Evolutionary conservation across 768 basidiomycete genomes (phyloP).

Genomic region (Hemileccinum rubropunctum): DNA sequence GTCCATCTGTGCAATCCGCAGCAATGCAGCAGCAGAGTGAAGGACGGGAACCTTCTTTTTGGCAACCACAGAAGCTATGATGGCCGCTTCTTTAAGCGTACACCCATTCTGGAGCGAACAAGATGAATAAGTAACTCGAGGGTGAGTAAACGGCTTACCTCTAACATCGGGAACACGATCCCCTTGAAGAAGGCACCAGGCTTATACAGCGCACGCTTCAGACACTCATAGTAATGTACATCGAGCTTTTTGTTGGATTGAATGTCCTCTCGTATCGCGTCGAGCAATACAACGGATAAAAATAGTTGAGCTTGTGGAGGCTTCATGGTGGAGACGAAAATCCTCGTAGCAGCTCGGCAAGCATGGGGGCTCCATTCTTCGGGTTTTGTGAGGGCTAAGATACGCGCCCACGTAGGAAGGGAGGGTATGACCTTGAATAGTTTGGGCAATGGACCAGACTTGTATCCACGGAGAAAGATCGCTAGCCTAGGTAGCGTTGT

Average conservation of each 20-base stretch:
- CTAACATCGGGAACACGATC: conserved; percentile 91
- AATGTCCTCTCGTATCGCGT: conserved; percentile 89
- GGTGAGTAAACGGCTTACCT: conserved; percentile 50
- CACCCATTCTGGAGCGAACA: conserved; percentile 59
- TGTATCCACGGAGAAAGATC: conserved; percentile 80
- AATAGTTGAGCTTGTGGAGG: conserved; percentile 92
- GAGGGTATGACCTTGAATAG: conserved; percentile 98
- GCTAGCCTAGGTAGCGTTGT: conserved; percentile 66
- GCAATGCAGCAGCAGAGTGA: conserved; percentile 91
- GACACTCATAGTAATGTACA: conserved; percentile 90
- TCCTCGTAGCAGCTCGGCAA: conserved; percentile 88
- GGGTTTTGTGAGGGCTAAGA: conserved; percentile 89
- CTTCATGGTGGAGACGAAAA: conserved; percentile 96
- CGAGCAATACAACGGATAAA: conserved; percentile 86
- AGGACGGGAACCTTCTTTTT: conserved; percentile 94
- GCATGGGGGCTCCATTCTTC: conserved; percentile 96
- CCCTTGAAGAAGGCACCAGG: conserved; percentile 99
- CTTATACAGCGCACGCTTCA: conserved; percentile 92
- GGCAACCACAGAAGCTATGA: conserved; percentile 86
- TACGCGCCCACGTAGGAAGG: conserved; percentile 92
- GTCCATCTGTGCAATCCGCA: conserved; percentile 94
- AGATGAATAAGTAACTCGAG: conserved; percentile 28
- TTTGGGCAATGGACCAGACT: conserved; percentile 92
- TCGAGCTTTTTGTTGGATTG: conserved; percentile 82
- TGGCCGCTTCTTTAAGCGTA: conserved; percentile 90